Evolutionary conservation across 129 eudicot genomes (phyloP), one percentile per base, ranked within the genome.

Genomic region (Flaveria robusta): DNA sequence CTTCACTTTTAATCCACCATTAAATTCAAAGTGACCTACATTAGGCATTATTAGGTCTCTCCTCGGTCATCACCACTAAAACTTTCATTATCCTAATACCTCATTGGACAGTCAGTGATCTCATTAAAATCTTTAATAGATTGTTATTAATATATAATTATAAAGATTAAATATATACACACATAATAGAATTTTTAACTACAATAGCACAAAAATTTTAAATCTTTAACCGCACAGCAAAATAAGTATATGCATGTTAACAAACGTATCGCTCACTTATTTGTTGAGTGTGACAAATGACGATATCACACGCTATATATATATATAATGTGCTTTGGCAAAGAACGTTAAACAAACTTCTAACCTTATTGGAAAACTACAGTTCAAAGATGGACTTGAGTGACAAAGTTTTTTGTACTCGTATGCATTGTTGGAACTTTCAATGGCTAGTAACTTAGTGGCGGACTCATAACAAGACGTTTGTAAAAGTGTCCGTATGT

Each of bases 11-110:
- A 58, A 41, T 56, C 77, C 78, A 72, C 83, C 68, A 71, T 43
- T 67, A 22, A 45, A 43, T 56, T 19, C 75, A 63, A 72, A 72
- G 83, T 79, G 83, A 74, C 79, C 69, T 49, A 72, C 51, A 66
- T 77, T 78, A 70, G 76, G 74, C 72, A 72, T 79, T 72, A 27
- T 71, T 75, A n/a, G 42, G 24, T 74, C 62, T 24, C 41, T 62
- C 41, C 16, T 76, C 54, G n/a, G 31, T n/a, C 69, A 65, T 73
- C 74, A 49, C 15, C 66, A 79, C 59, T 72, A 51, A 55, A 50
- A 51, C 74, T 49, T 71, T 79, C 22, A 79, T 79, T 46, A 60
- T 50, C 63, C 15, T 59, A 18, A 70, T 1, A 59, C 31, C 37
- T 62, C 43, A 71, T 34, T 79, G 22, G 34, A 31, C 18, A 41